These are phyloP conservation scores for Rhizomucor pusillus DNA, from an alignment of 371 early-diverging fungal species.

Conservation along the genomic window DNA sequence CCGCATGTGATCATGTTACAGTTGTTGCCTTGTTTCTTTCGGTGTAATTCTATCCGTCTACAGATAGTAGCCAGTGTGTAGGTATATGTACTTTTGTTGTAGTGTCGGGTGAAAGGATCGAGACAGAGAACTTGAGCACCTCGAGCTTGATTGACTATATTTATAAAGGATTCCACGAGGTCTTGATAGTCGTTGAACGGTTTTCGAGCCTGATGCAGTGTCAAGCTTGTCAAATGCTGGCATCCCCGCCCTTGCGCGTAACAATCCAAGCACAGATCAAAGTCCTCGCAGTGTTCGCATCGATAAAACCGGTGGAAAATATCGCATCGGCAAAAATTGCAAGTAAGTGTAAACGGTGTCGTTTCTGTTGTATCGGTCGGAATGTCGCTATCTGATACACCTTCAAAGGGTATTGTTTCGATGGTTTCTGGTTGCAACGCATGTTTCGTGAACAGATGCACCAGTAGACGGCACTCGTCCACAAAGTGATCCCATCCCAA, in stretches of 20 bases:
- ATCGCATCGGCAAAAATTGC: slow-evolving; percentile 40
- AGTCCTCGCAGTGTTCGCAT: slow-evolving; percentile 30
- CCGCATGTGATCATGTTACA: slow-evolving; percentile 18
- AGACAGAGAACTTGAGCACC: neutral
- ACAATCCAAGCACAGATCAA: slow-evolving; percentile 24
- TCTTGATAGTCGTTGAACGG: neutral
- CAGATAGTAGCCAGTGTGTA: slow-evolving; percentile 25
- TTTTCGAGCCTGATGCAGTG: slow-evolving; percentile 17
- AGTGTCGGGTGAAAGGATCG: neutral
- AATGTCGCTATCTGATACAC: slow-evolving; percentile 4
- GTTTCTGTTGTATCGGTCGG: neutral
- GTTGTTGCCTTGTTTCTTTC: slow-evolving; percentile 11
- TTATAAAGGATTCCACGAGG: slow-evolving; percentile 12
- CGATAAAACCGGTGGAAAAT: slow-evolving; percentile 33
- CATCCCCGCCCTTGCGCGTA: slow-evolving; percentile 34
- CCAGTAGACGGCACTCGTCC: slow-evolving; percentile 10
- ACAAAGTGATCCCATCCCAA: slow-evolving; percentile 6
- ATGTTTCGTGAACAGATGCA: slow-evolving; percentile 12
- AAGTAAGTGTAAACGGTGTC: slow-evolving; percentile 13
- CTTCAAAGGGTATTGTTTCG: slow-evolving; percentile 16
- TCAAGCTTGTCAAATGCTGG: slow-evolving; percentile 19
- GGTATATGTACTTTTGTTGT: neutral
- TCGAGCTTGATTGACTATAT: slow-evolving; percentile 10
- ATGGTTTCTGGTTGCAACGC: slow-evolving; percentile 24
- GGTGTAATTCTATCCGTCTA: slow-evolving; percentile 24